phyloP scores from a whole-genome alignment of 768 basidiomycete species.

The Russula foetens region DNA sequence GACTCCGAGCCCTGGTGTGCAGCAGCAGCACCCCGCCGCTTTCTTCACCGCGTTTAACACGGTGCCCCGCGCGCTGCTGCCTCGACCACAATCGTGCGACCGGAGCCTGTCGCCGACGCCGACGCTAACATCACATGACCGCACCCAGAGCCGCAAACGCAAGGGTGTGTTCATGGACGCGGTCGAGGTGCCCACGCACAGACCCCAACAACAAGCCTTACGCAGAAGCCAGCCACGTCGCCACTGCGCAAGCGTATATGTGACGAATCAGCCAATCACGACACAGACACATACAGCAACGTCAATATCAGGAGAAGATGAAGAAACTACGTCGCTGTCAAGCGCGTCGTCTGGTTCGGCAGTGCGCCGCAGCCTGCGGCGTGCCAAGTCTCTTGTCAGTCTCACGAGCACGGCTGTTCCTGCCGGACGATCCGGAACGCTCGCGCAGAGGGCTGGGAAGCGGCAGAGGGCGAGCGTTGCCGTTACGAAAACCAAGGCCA shows the following conservation, averaged over 20 bases:
- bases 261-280: too few species aligned
- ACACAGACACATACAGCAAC: too few species aligned
- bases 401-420: background rate
- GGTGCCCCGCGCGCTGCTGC: background rate
- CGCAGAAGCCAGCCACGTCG: slow-evolving; percentile 19
- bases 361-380: slow-evolving; percentile 15
- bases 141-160: slow-evolving; percentile 37
- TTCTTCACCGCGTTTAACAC: background rate
- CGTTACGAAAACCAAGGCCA: background rate
- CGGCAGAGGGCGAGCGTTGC: background rate
- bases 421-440: background rate
- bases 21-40: background rate
- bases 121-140: background rate
- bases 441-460: background rate
- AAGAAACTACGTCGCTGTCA: background rate
- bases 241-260: slow-evolving; percentile 13
- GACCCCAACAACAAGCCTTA: slow-evolving; percentile 28
- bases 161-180: slow-evolving; percentile 44
- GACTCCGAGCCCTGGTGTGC: background rate
- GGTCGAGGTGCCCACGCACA: slow-evolving; percentile 36
- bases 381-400: slow-evolving; percentile 8
- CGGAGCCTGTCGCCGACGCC: slow-evolving; percentile 10
- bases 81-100: background rate
- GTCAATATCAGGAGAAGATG: background rate
- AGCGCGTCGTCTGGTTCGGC: background rate